Base-by-base conservation (phyloP, 202 grass and related monocot genomes). In the Digitaria exilis region DNA sequence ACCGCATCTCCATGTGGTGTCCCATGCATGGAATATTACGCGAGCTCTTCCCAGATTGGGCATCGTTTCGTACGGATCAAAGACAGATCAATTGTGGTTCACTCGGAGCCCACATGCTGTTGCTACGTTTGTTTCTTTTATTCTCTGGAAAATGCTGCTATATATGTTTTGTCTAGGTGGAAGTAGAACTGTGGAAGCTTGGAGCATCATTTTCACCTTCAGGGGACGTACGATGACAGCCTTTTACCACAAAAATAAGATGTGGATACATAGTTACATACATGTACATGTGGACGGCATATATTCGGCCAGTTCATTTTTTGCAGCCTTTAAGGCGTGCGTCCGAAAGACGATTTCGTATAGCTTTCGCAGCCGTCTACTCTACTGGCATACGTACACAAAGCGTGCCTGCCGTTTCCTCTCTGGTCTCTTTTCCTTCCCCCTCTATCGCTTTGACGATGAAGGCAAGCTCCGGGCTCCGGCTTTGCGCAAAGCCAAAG, bases 401-500 rank as follows among this genome's bases (percentile, higher is more conserved):
- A 45, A 65, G 19, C 77, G n/a, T n/a, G n/a, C 77, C 25, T 70
- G 69, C 44, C 26, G 26, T 18, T 39, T 1, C 41, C 9, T 60
- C 44, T 13, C 7, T n/a, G n/a, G n/a, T n/a, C n/a, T n/a, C n/a
- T n/a, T 8, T 31, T 42, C 51, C 4, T 29, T 1, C 10, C 30
- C 1, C 35, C 22, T 4, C n/a, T n/a, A n/a, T 5, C 15, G 62
- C 64, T 85, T 85, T 85, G 65, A 63, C 3, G 39, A 63, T 6
- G 39, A 44, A 68, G 62, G 46, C 62, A 45, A 41, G 45, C 43
- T 29, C 42, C 12, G 66, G 0, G 51, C 51, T 49, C 30, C 54
- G 41, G 75, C 76, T 85, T 80, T 73, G 85, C 79, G 64, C 85
- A 87, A 83, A 87, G 79, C 69, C 46, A 72, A 72, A 72, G 86